A percentile compares a stretch with the other conserved stretches of the same genome.
Conservation (phyloP, 371 early-diverging fungal species). For the Lichtheimia hyalospora region DNA sequence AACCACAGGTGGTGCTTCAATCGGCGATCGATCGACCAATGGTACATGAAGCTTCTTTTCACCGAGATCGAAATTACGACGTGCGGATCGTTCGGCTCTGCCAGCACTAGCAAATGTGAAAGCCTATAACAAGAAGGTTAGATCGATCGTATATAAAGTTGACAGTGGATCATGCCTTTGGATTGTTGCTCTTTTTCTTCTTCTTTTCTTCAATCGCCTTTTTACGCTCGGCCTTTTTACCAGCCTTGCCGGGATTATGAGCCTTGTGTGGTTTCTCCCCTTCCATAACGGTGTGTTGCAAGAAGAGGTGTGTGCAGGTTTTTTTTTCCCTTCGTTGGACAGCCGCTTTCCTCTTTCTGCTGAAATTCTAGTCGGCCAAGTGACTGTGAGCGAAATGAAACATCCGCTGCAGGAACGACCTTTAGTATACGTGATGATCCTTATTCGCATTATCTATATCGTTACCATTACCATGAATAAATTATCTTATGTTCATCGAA, state of each 20-base stretch:
- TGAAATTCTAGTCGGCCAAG: no score
- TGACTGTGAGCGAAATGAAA: no score
- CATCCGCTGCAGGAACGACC: no score
- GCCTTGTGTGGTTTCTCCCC: constrained; percentile 75
- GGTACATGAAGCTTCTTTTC: constrained; percentile 96
- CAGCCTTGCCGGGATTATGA: constrained; percentile 81
- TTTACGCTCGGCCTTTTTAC: constrained; percentile 85
- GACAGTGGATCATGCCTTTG: constrained; percentile 69
- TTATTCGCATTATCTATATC: no score
- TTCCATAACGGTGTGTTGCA: no score
- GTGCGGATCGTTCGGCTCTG: constrained; percentile 75
- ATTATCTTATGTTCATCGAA: no score
- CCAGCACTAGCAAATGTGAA: constrained; percentile 81
- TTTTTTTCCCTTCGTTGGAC: no score
- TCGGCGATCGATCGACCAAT: constrained; percentile 90
- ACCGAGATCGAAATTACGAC: constrained; percentile 84
- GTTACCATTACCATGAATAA: no score
- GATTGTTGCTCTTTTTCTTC: constrained; percentile 63
- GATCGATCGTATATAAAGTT: constrained; percentile 13
- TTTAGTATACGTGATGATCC: no score
- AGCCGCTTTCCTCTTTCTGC: no score
- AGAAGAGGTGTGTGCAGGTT: no score
- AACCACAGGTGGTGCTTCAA: constrained; percentile 89
- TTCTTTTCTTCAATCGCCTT: constrained; percentile 52
- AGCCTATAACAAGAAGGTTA: constrained; percentile 50